These are phyloP conservation scores for Gardenia jasminoides DNA, from an alignment of 257 asterid genomes.

Conservation along the genomic window DNA sequence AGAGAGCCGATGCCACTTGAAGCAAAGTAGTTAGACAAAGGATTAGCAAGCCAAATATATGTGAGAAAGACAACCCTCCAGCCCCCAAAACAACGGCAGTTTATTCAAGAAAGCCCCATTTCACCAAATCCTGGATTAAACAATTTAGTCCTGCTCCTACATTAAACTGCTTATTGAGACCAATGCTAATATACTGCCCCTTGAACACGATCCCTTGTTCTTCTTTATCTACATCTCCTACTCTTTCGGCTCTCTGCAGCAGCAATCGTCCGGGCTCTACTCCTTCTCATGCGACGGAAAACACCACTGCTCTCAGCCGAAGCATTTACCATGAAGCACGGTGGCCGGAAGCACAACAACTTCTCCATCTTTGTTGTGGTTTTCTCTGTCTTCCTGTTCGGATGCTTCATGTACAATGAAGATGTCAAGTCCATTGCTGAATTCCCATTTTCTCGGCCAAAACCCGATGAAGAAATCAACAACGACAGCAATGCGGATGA, in stretches of 20 bases:
- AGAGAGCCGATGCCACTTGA: too few species aligned
- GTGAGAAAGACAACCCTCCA: constrained; percentile 57
- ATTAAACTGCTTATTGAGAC: not conserved
- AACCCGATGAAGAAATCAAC: constrained; percentile 30
- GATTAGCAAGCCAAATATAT: not conserved
- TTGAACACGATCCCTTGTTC: constrained; percentile 8
- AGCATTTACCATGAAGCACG: constrained; percentile 51
- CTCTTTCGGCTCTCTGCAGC: not conserved
- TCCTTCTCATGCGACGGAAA: constrained; percentile 64
- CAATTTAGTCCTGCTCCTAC: not conserved
- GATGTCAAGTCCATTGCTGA: constrained; percentile 73
- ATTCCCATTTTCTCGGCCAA: constrained; percentile 60
- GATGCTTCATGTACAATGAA: constrained; percentile 78
- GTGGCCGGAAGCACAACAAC: constrained; percentile 45
- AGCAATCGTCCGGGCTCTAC: not conserved
- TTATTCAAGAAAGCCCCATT: constrained; percentile 43
- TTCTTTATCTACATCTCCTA: constrained; percentile 16
- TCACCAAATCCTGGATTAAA: constrained; percentile 52
- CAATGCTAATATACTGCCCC: not conserved
- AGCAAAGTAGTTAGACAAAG: constrained; percentile 13
- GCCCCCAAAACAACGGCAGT: constrained; percentile 35
- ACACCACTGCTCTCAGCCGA: constrained; percentile 36
- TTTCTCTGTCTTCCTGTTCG: constrained; percentile 61
- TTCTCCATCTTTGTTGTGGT: constrained; percentile 55
- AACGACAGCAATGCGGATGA: not conserved